Conservation (phyloP, 306 rosid genomes). For the Dryas drummondii region DNA sequence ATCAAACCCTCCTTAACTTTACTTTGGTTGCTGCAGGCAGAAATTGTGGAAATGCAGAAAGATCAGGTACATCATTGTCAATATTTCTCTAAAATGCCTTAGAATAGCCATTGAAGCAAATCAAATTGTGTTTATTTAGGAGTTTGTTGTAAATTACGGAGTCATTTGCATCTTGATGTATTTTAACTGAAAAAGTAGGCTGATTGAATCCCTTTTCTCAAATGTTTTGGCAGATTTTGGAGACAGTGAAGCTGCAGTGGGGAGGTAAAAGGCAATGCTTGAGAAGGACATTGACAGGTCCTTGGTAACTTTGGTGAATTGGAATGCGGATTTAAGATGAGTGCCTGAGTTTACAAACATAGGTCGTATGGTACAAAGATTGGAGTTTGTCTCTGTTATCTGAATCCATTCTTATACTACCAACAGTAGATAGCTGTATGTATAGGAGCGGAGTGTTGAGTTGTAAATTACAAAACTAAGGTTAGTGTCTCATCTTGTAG, state of each 20-base stretch:
- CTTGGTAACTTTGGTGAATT: conserved; percentile 54
- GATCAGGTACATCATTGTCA: conserved; percentile 44
- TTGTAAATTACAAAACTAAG: conserved; percentile 43
- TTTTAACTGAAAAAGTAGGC: conserved; percentile 1
- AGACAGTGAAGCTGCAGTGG: conserved; percentile 33
- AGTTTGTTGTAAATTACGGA: not conserved
- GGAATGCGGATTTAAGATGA: conserved; percentile 19
- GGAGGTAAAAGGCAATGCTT: conserved; percentile 59
- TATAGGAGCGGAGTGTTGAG: conserved; percentile 41
- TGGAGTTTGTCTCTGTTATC: conserved; percentile 35
- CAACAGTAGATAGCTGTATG: conserved; percentile 41
- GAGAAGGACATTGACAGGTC: conserved; percentile 89
- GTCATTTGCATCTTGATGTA: not conserved
- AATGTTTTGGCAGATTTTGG: conserved; percentile 46
- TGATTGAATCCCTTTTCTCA: not conserved
- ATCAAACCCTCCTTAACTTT: conserved; percentile 20
- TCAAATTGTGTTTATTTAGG: not conserved
- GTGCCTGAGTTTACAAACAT: not conserved
- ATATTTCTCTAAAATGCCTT: not conserved
- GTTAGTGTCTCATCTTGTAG: conserved; percentile 30
- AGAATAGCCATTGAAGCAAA: not conserved
- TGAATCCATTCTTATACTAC: conserved; percentile 25
- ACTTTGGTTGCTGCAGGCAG: conserved; percentile 54
- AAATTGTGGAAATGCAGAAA: conserved; percentile 64
- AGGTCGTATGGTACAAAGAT: conserved; percentile 31